Evolutionary conservation across 1,284 basidiomycete species (phyloP).

Genomic region (Apiotrichum brassicae): DNA sequence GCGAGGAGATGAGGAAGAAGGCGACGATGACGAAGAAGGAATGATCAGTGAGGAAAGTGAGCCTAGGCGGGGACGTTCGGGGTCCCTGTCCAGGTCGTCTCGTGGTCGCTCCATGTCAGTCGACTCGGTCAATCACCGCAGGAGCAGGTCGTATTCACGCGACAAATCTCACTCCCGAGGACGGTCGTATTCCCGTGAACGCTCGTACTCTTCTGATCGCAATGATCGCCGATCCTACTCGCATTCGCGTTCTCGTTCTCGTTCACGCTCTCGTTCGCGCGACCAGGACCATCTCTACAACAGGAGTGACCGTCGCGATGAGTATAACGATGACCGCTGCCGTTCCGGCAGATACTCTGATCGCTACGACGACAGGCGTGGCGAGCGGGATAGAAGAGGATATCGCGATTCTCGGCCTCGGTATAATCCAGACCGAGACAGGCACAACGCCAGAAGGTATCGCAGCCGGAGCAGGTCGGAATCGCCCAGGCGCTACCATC

Average conservation of each 20-base stretch:
- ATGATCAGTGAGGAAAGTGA: constrained; percentile 9
- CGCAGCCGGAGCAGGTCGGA: constrained; percentile 1
- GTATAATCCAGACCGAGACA: neutral
- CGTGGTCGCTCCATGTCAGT: neutral
- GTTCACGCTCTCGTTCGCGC: constrained; percentile 5
- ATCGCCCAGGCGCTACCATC: neutral
- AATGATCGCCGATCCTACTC: neutral
- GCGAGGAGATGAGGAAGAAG: constrained; percentile 26
- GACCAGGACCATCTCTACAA: constrained; percentile 3
- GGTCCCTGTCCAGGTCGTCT: constrained; percentile 3
- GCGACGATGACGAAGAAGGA: constrained; percentile 23
- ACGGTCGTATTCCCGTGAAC: neutral
- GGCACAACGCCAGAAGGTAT: neutral
- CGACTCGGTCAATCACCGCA: neutral
- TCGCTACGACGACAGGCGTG: neutral
- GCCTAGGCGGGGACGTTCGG: neutral
- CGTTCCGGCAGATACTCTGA: no score
- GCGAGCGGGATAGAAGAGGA: no score
- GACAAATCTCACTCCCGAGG: constrained; percentile 6
- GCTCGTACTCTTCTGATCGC: neutral
- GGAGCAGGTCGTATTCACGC: constrained; percentile 7
- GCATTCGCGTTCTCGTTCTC: constrained; percentile 2
- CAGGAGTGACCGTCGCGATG: neutral
- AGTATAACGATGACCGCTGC: neutral
- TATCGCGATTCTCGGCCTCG: no score